phyloP scores from a whole-genome alignment of 306 rosid genomes.

The Begonia fuchsioides region DNA sequence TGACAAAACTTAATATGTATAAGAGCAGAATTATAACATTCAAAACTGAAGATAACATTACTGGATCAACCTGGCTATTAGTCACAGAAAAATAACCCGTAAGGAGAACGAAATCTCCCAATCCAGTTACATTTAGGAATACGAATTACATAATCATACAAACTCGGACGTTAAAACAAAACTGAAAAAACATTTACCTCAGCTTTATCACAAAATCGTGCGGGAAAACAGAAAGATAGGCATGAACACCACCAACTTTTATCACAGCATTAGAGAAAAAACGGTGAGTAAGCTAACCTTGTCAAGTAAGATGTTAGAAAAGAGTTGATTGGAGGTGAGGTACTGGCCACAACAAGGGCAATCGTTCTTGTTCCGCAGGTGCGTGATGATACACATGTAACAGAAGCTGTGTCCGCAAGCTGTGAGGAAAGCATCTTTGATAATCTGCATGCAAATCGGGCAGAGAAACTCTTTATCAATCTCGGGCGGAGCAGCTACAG shows the following conservation, averaged over 20 bases:
- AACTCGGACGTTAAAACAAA: too few species aligned
- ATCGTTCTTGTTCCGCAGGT: constrained; percentile 84
- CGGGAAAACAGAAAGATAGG: neutral
- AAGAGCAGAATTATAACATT: too few species aligned
- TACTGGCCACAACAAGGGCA: constrained; percentile 86
- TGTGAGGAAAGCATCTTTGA: constrained; percentile 78
- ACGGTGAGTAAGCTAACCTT: constrained; percentile 32
- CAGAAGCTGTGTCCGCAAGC: constrained; percentile 94
- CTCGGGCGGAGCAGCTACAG: constrained; percentile 19
- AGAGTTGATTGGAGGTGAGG: constrained; percentile 61
- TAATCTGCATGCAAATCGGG: constrained; percentile 96
- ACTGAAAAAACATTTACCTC: too few species aligned
- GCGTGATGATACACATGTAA: constrained; percentile 90
- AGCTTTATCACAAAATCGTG: too few species aligned
- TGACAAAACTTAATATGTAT: too few species aligned
- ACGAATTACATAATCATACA: too few species aligned
- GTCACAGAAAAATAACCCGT: too few species aligned
- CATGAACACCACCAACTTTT: neutral
- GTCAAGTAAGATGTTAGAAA: constrained; percentile 73
- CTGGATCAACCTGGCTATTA: too few species aligned
- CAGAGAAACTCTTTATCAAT: constrained; percentile 75
- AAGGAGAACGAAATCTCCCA: too few species aligned
- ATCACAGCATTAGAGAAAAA: neutral
- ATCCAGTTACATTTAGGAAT: too few species aligned
- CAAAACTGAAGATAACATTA: too few species aligned